phyloP scores from a whole-genome alignment of 2,329 filamentous ascomycete species.

The Xylariomycetidae sp. region DNA sequence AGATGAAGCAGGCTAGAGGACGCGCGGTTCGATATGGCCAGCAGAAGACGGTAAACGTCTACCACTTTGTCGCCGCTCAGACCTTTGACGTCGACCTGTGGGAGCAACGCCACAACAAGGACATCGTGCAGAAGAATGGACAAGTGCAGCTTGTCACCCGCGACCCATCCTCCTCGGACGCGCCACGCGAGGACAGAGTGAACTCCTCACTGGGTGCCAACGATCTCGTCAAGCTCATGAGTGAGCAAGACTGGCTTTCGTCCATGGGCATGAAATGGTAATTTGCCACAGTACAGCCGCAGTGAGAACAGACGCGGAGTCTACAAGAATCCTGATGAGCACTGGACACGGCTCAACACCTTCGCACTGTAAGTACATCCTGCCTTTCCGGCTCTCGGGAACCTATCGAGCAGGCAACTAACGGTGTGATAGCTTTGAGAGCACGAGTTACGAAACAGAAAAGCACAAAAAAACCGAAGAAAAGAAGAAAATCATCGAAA shows the following conservation, averaged over 20 bases:
- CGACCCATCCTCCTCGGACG: neutral
- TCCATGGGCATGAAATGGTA: neutral
- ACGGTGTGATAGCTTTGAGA: too few relatives aligned
- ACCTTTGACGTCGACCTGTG: slow-evolving; percentile 36
- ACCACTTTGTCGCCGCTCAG: slow-evolving; percentile 31
- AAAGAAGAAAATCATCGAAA: slow-evolving; percentile 3
- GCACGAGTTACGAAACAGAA: slow-evolving; percentile 1
- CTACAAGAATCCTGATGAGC: too few relatives aligned
- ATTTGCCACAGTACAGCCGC: neutral
- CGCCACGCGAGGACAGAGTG: neutral
- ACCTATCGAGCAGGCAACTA: too few relatives aligned
- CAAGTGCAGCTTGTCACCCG: neutral
- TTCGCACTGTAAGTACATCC: too few relatives aligned
- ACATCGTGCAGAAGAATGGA: neutral
- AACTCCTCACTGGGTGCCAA: too few relatives aligned
- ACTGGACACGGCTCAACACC: too few relatives aligned
- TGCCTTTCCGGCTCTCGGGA: too few relatives aligned
- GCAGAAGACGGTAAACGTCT: slow-evolving; percentile 30
- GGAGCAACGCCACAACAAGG: slow-evolving; percentile 22
- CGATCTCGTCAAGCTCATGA: neutral
- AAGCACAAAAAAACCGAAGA: slow-evolving; percentile 10
- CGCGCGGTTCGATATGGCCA: slow-evolving; percentile 35
- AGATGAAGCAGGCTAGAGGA: slow-evolving; percentile 34
- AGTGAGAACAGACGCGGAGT: too few relatives aligned
- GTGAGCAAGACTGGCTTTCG: neutral